Percentiles rank a stretch among this genome's conserved stretches.
These are phyloP conservation scores for Astrothelium macrocarpum DNA, from an alignment of 495 filamentous ascomycete species.

Conservation along the genomic window DNA sequence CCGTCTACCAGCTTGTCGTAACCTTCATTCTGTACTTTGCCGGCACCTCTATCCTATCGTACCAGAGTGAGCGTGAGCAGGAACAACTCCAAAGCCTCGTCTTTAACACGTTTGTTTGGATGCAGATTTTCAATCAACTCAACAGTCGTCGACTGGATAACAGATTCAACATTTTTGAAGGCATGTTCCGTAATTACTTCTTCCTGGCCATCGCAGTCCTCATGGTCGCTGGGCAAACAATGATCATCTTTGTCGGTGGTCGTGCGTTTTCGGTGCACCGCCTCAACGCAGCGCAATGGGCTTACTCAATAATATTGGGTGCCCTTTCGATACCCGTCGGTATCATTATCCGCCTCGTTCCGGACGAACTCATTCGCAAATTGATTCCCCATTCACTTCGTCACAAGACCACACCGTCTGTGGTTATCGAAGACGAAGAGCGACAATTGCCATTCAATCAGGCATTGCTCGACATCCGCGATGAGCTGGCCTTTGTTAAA, in stretches of 20 bases:
- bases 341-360: constrained; percentile 62
- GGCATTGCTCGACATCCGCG: constrained; percentile 29
- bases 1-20: constrained; percentile 73
- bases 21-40: constrained; percentile 70
- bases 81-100: constrained; percentile 57
- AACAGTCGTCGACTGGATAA: constrained; percentile 84
- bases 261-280: constrained; percentile 54
- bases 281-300: constrained; percentile 63
- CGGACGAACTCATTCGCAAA: constrained; percentile 52
- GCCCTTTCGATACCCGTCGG: constrained; percentile 62
- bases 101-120: constrained; percentile 91
- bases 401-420: constrained; percentile 27
- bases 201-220: constrained; percentile 74
- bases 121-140: constrained; percentile 89
- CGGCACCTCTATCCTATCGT: constrained; percentile 53
- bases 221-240: constrained; percentile 71
- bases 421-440: constrained; percentile 62
- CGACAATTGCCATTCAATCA: constrained; percentile 49
- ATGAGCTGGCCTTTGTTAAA: constrained; percentile 51
- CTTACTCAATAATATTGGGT: constrained; percentile 60
- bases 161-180: constrained; percentile 82
- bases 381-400: constrained; percentile 39
- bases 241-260: constrained; percentile 73
- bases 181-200: constrained; percentile 66
- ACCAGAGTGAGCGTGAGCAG: constrained; percentile 32